phyloP scores from a whole-genome alignment of 176 grass and related monocot species.

The Phyllostachys edulis region DNA sequence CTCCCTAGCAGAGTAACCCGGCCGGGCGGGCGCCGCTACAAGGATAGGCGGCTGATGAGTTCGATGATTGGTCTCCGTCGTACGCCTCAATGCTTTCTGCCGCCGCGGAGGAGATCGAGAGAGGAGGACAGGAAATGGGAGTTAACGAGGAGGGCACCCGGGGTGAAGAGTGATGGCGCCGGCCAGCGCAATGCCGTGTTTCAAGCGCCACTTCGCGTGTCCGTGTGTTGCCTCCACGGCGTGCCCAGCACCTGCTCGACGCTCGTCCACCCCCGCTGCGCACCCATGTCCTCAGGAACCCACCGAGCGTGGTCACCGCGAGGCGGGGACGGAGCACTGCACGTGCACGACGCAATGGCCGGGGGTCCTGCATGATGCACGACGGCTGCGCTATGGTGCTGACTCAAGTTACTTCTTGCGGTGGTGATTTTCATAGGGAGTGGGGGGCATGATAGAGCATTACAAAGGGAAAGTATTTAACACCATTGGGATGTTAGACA shows the following conservation, averaged over 20 bases:
- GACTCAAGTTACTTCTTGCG: not conserved
- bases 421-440: not conserved
- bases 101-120: not conserved
- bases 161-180: not conserved
- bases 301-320: not conserved
- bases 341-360: not conserved
- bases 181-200: not conserved
- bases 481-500: not conserved
- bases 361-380: not conserved
- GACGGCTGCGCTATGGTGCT: not conserved
- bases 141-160: not conserved
- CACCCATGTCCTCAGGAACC: not conserved
- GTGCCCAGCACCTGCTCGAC: constrained; percentile 4
- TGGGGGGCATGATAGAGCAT: not conserved
- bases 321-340: not conserved
- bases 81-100: not conserved
- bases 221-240: not conserved
- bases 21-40: too few relatives aligned
- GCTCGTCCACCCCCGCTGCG: not conserved
- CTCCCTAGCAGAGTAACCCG: too few relatives aligned
- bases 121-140: not conserved
- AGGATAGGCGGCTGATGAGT: too few relatives aligned
- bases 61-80: not conserved
- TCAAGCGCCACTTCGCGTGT: not conserved
- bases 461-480: not conserved